Evolutionary conservation across 176 grass and related monocot genomes (phyloP).

Genomic region (Avena sativa): DNA sequence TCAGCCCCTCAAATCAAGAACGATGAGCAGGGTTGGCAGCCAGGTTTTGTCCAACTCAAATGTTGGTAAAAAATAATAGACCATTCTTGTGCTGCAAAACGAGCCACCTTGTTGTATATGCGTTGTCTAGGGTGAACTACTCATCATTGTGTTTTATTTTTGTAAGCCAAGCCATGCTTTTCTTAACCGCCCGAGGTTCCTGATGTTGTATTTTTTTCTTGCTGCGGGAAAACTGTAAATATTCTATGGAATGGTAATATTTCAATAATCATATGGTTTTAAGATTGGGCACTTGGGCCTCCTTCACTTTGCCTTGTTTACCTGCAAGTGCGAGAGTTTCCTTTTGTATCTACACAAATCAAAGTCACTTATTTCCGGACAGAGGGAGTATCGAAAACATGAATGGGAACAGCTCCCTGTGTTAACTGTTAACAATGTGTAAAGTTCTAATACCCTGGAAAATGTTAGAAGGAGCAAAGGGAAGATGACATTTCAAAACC

Average conservation of each 20-base stretch:
- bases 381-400: neutral
- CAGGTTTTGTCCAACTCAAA: conserved; percentile 43
- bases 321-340: neutral
- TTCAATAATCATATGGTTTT: neutral
- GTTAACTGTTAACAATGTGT: neutral
- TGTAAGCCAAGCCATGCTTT: conserved; percentile 8
- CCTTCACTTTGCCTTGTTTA: neutral
- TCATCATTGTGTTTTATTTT: neutral
- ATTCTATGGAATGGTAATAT: neutral
- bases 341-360: neutral
- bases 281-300: too few species aligned
- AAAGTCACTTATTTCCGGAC: too few species aligned
- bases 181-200: neutral
- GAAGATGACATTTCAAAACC: neutral
- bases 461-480: neutral
- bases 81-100: neutral
- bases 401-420: neutral
- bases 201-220: conserved; percentile 2
- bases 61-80: conserved; percentile 35
- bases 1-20: conserved; percentile 57
- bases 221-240: conserved; percentile 25
- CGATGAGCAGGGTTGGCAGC: conserved; percentile 57
- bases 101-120: conserved; percentile 22
- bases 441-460: neutral
- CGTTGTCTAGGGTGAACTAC: conserved; percentile 28